A percentile compares a stretch with the other conserved stretches of the same genome.
These are phyloP conservation scores for Hypoxylon rubiginosum DNA, from an alignment of 2,329 filamentous ascomycete genomes.

Conservation along the genomic window DNA sequence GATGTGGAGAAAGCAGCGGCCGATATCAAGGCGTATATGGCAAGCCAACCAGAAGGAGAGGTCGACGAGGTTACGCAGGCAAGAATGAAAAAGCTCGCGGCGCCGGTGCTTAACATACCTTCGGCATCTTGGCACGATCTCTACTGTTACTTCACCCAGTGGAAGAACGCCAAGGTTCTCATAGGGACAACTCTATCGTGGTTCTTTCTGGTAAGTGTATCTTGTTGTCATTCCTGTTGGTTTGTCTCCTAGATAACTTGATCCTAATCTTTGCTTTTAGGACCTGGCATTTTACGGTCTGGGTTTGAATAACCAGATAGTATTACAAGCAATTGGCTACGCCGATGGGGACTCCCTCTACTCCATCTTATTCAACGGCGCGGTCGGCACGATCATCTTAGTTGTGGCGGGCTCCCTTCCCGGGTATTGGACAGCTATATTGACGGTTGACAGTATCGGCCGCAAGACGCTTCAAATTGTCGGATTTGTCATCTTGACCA, in stretches of 20 bases:
- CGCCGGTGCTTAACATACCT: constrained; percentile 71
- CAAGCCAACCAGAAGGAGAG: constrained; percentile 62
- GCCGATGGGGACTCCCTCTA: constrained; percentile 74
- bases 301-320: constrained; percentile 80
- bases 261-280: constrained; percentile 49
- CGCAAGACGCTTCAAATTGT: constrained; percentile 80
- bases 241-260: constrained; percentile 23
- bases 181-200: constrained; percentile 83
- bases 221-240: background rate
- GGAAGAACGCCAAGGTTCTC: constrained; percentile 78
- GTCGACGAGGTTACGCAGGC: constrained; percentile 64
- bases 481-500: constrained; percentile 72
- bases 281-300: constrained; percentile 79
- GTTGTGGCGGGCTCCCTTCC: constrained; percentile 83
- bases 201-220: constrained; percentile 75
- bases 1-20: constrained; percentile 81
- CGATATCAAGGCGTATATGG: constrained; percentile 74
- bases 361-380: constrained; percentile 76
- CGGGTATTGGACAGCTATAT: constrained; percentile 83
- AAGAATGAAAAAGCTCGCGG: constrained; percentile 66
- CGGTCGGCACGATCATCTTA: constrained; percentile 82
- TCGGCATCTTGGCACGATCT: constrained; percentile 79
- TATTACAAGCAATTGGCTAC: constrained; percentile 81
- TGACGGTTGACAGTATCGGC: constrained; percentile 80
- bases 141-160: constrained; percentile 74